Base-by-base conservation (phyloP, 495 filamentous ascomycete genomes). In the Choiromyces venosus region DNA sequence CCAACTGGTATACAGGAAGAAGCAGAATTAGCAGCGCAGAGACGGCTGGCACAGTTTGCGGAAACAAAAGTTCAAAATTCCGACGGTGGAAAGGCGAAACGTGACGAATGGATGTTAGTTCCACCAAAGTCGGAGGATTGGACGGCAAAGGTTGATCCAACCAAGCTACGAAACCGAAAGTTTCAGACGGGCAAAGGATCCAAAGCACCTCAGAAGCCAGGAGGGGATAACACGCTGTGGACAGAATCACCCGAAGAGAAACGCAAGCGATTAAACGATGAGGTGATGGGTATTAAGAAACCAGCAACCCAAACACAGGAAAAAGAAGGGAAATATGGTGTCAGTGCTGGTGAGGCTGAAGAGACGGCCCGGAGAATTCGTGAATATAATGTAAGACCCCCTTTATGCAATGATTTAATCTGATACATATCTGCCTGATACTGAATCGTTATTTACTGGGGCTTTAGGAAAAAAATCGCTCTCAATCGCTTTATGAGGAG, bases 101-200 rank as follows among this genome's bases (percentile, higher is more conserved):
- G 95, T 70, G 95, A 96, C 83, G 89, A 92, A 78, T 99, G 95
- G 95, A 99, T 99, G 95, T 86, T 94, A 38, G 87, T 90, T 9
- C 95, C 94, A 0, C 95, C 95, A 0, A 87, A 87, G 5, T 83
- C 86, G 37, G 84, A 86, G 39, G 88, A 88, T 76, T 87, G 86
- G 83, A 84, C 87, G 36, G 84, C 87, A 8, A 89, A 90, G 56
- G 88, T 91, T 69, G 94, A 97, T 82, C 93, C 95, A 1, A 95
- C 93, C 4, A 92, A 93, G 73, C 83, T 94, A 39, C 88, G 89
- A 69, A 90, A 87, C 80, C 91, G 94, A 56, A 93, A 93, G 78
- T 99, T 99, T 84, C 89, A 90, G 69, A 90, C 88, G 4, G 90
- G 92, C 2, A 91, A 89, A 76, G 86, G 86, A 4, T 85, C 86